phyloP scores from a whole-genome alignment of 306 rosid species.

The Sophora flavescens region DNA sequence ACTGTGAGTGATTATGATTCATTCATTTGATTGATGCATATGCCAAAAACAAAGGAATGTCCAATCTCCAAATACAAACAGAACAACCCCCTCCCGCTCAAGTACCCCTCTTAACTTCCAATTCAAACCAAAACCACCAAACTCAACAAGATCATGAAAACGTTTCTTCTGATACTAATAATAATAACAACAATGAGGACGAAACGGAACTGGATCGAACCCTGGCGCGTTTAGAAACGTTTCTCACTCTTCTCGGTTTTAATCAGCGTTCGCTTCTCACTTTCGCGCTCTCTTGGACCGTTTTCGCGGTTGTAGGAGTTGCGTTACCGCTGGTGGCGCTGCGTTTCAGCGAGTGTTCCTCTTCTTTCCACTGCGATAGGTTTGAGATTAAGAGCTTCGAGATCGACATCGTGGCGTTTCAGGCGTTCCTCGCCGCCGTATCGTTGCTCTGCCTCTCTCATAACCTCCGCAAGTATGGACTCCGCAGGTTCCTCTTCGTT shows the following conservation, averaged over 20 bases:
- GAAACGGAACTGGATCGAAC: slow-evolving; percentile 55
- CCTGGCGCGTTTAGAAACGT: slow-evolving; percentile 55
- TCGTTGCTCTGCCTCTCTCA: slow-evolving; percentile 75
- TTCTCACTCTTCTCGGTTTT: slow-evolving; percentile 65
- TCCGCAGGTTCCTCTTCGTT: slow-evolving; percentile 75
- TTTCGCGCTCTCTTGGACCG: slow-evolving; percentile 59
- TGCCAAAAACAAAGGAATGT: slow-evolving; percentile 45
- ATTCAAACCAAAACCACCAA: slow-evolving; percentile 44
- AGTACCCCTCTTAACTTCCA: slow-evolving; percentile 54
- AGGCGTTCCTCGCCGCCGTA: slow-evolving; percentile 77
- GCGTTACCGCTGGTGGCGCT: slow-evolving; percentile 60
- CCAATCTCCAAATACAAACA: slow-evolving; percentile 50
- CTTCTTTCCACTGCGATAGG: slow-evolving; percentile 45
- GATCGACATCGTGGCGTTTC: slow-evolving; percentile 69
- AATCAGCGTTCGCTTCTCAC: slow-evolving; percentile 48
- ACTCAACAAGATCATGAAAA: slow-evolving; percentile 7
- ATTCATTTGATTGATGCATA: not conserved
- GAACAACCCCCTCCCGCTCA: slow-evolving; percentile 51
- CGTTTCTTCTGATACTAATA: not conserved
- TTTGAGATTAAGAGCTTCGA: slow-evolving; percentile 67
- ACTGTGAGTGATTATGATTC: not conserved
- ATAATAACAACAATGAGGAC: not conserved
- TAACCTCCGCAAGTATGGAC: slow-evolving; percentile 70
- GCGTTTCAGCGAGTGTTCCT: slow-evolving; percentile 47
- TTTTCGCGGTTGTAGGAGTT: slow-evolving; percentile 58